Base-by-base conservation (phyloP, 2,329 filamentous ascomycete genomes). In the Xylariaceae sp. region DNA sequence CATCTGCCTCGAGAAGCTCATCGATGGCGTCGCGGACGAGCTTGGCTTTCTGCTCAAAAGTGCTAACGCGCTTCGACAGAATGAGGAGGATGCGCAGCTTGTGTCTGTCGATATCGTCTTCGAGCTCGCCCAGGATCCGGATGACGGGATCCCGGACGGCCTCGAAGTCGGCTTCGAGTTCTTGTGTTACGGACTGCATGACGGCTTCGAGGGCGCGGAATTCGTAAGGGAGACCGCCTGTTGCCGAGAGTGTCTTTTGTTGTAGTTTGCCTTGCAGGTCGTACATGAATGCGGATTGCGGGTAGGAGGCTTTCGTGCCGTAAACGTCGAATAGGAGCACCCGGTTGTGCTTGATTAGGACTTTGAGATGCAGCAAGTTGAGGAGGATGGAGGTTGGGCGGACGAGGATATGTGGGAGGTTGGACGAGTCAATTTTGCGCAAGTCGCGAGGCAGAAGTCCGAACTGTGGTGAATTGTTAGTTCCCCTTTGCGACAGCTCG, bases 271-370 rank as follows among this genome's bases (percentile, higher is more conserved):
- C 88, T 65, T 97, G 90, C 17, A 98, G 72, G 62, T 97, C 93
- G 68, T 97, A 96, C 82, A 98, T 95, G 70, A 98, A 98, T 12
- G 93, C 82, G 4, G 90, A 95, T 65, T 97, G 93, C 23, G 92
- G 90, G 61, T 96, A 95, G 0, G 90, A 94, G 56, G 94, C 89
- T 48, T 89, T 91, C 33, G 89, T 93, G 22, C 93, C 93, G 67
- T 95, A 97, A 12, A 93, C 88, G 61, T 97, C 93, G 64, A 98
- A 97, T 5, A 98, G 84, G 20, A 98, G 80, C 6, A 98, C 90
- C 20, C 91, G 86, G 62, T 98, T 88, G 53, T 91, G 82, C 71
- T 96, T 96, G 65, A 98, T 95, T 20, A 98, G 77, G 42, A 95
- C 93, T 50, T 93, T 88, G 38, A 98, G 81, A 66, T 98, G 93